Evolutionary conservation across 2,329 filamentous ascomycete species (phyloP), one percentile per base, ranked within the genome.

Genomic region (Diplodia mutila): DNA sequence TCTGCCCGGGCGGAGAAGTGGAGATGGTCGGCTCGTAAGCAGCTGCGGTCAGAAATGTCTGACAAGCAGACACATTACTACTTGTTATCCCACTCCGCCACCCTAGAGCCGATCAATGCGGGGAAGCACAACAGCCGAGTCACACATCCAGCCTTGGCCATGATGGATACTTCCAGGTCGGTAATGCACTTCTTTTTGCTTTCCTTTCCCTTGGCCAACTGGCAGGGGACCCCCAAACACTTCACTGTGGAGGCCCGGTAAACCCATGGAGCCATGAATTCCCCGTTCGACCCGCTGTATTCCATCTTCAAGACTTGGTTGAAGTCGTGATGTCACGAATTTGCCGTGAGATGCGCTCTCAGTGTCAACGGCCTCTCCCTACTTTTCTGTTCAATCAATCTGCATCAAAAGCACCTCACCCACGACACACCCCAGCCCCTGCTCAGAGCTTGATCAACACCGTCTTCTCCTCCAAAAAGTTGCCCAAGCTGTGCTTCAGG

Each of bases 391-490:
- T 14, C 16, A 8, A 2, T 51, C 21, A 54, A 16, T n/a, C n/a
- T n/a, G n/a, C n/a, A n/a, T n/a, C n/a, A n/a, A n/a, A n/a, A n/a
- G n/a, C n/a, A n/a, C n/a, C n/a, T n/a, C n/a, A n/a, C n/a, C n/a
- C n/a, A n/a, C n/a, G n/a, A n/a, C n/a, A n/a, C n/a, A n/a, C n/a
- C n/a, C n/a, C n/a, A n/a, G n/a, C n/a, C n/a, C n/a, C n/a, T n/a
- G n/a, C n/a, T n/a, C n/a, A n/a, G n/a, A 65, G 18, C 71, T 75
- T 75, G 66, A 78, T 76, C 65, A 76, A 51, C 2, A 78, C 75
- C 5, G 69, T 70, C 71, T 79, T 78, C 18, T 72, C 76, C 72
- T 79, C 75, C 14, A 77, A 69, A 64, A 75, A 78, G 70, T 77
- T 76, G 69, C 75, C 70, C 54, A 78, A 42, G 75, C 42, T 68